These are phyloP conservation scores for Thuja plicata DNA, from an alignment of 83 land plant genomes.

Conservation along the genomic window DNA sequence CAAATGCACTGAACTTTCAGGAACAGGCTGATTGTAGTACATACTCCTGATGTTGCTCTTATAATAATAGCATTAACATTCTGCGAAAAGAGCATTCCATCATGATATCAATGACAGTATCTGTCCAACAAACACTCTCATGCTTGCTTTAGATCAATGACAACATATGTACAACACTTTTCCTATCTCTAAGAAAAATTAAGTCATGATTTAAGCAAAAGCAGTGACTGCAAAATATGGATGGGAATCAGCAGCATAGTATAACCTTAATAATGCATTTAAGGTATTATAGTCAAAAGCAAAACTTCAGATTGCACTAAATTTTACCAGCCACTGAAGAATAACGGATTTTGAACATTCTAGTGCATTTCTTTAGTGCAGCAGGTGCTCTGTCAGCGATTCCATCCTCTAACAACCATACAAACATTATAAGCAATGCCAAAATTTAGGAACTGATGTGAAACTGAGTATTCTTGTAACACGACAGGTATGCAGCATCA, in stretches of 20 bases:
- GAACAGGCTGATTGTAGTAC: too few relatives aligned
- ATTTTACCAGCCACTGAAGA: not conserved
- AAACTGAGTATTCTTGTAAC: constrained; percentile 72
- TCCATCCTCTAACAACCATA: constrained; percentile 71
- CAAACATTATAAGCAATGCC: constrained; percentile 30
- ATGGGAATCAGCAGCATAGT: not conserved
- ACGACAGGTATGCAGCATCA: constrained; percentile 82
- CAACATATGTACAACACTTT: too few relatives aligned
- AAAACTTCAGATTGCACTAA: not conserved
- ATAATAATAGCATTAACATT: too few relatives aligned
- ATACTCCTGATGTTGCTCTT: too few relatives aligned
- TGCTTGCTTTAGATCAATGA: too few relatives aligned
- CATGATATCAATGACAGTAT: too few relatives aligned
- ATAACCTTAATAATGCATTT: not conserved
- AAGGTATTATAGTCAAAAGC: too few relatives aligned
- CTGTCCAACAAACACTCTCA: too few relatives aligned
- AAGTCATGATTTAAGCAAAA: not conserved
- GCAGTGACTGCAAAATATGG: not conserved
- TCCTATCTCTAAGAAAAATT: too few relatives aligned
- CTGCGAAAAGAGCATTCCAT: too few relatives aligned
- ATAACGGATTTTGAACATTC: not conserved
- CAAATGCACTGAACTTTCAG: too few relatives aligned
- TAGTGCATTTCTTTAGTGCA: not conserved
- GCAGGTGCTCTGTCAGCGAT: constrained; percentile 72
- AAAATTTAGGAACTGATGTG: constrained; percentile 35